phyloP scores from a whole-genome alignment of 139 green algal species.

The Micractinium sp. region DNA sequence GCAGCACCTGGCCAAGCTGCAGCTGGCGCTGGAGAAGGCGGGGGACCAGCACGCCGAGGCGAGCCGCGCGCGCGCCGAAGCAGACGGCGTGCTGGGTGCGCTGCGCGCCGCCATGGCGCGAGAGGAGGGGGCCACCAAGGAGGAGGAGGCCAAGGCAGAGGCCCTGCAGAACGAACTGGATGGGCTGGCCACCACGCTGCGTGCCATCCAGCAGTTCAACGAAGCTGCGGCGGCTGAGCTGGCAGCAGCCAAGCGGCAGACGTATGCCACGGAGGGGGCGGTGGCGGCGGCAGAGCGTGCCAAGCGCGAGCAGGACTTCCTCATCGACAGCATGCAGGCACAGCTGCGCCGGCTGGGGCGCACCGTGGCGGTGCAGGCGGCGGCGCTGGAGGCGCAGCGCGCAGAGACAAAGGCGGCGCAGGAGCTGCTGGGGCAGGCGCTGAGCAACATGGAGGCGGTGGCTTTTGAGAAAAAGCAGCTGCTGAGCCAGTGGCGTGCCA shows the following conservation, averaged over 20 bases:
- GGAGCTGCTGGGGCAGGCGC: constrained; percentile 65
- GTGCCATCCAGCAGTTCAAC: constrained; percentile 69
- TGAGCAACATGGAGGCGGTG: constrained; percentile 86
- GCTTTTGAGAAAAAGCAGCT: constrained; percentile 94
- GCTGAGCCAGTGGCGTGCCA: constrained; percentile 82
- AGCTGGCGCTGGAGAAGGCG: constrained; percentile 80
- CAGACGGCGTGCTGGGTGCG: constrained; percentile 62
- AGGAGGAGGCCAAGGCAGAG: constrained; percentile 63
- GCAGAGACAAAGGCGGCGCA: constrained; percentile 78
- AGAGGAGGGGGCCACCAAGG: constrained; percentile 47
- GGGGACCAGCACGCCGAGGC: constrained; percentile 65
- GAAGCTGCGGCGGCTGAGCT: constrained; percentile 79
- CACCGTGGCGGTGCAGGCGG: constrained; percentile 64
- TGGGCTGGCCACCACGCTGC: constrained; percentile 66
- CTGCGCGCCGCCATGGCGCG: constrained; percentile 42
- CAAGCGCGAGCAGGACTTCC: constrained; percentile 87
- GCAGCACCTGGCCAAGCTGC: constrained; percentile 87
- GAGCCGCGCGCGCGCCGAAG: constrained; percentile 31
- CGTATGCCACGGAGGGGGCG: constrained; percentile 83
- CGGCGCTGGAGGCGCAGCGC: constrained; percentile 78
- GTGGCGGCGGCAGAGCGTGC: constrained; percentile 81
- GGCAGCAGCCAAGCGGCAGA: constrained; percentile 78
- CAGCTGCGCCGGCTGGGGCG: constrained; percentile 52
- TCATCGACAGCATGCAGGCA: constrained; percentile 76
- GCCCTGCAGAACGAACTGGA: constrained; percentile 84